Evolutionary conservation across 495 filamentous ascomycete species (phyloP).

Genomic region (Aspergillus sclerotiicarbonarius): DNA sequence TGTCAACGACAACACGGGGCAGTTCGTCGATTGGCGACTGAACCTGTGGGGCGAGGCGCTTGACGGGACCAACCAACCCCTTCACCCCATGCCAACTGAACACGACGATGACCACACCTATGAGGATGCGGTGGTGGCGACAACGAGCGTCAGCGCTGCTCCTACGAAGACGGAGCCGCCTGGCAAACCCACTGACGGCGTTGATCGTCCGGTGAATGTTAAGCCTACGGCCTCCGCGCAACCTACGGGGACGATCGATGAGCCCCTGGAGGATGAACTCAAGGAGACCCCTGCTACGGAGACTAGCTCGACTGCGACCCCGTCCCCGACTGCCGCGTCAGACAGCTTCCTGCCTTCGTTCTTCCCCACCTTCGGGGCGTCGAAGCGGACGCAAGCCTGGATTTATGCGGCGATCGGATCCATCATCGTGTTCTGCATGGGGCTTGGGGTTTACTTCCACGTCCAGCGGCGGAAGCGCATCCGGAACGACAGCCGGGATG

Average conservation of each 20-base stretch:
- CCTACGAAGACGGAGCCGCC: slow-evolving; percentile 45
- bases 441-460: slow-evolving; percentile 75
- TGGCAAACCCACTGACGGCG: slow-evolving; percentile 63
- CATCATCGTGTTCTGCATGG: slow-evolving; percentile 80
- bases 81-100: slow-evolving; percentile 80
- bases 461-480: slow-evolving; percentile 73
- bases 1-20: slow-evolving; percentile 72
- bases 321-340: slow-evolving; percentile 39
- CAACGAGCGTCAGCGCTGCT: slow-evolving; percentile 48
- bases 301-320: slow-evolving; percentile 40
- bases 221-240: slow-evolving; percentile 48
- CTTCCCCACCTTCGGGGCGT: slow-evolving; percentile 93
- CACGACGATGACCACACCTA: slow-evolving; percentile 80
- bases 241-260: slow-evolving; percentile 25
- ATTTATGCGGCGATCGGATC: slow-evolving; percentile 84
- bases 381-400: slow-evolving; percentile 87
- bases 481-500: slow-evolving; percentile 71
- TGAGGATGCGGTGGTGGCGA: slow-evolving; percentile 51
- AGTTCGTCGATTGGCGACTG: slow-evolving; percentile 88
- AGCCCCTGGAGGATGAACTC: background rate
- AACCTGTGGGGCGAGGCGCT: slow-evolving; percentile 89
- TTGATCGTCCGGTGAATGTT: slow-evolving; percentile 70
- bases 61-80: slow-evolving; percentile 64
- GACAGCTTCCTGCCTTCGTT: slow-evolving; percentile 78
- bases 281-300: slow-evolving; percentile 32